Conservation (phyloP, 805 yeast genomes). For the Clavispora asparagi region DNA sequence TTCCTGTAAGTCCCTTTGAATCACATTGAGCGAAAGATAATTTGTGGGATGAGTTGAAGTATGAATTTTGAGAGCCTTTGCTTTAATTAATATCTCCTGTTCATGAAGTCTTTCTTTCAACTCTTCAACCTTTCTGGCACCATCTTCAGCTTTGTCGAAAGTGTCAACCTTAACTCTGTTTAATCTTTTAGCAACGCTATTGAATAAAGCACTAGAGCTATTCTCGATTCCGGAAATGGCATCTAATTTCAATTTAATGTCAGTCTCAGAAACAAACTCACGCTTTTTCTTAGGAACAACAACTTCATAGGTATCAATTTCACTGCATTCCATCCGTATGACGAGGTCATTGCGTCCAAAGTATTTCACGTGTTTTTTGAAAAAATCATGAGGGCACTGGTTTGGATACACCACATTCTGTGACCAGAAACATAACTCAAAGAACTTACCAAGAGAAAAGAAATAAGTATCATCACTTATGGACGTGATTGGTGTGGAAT, state of each 20-base stretch:
- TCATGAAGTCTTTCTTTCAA: constrained; percentile 47
- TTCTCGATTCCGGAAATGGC: constrained; percentile 48
- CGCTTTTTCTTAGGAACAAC: constrained; percentile 70
- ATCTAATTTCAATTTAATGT: constrained; percentile 63
- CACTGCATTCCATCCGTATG: constrained; percentile 71
- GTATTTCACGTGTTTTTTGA: constrained; percentile 75
- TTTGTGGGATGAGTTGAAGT: constrained; percentile 53
- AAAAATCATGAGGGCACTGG: constrained; percentile 71
- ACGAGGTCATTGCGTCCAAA: constrained; percentile 78
- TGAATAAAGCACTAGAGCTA: constrained; percentile 59
- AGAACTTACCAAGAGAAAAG: constrained; percentile 87
- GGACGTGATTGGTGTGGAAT: constrained; percentile 68
- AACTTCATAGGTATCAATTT: constrained; percentile 72
- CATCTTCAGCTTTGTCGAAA: constrained; percentile 66
- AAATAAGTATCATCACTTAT: constrained; percentile 87
- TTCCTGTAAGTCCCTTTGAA: constrained; percentile 70
- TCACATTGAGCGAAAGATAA: constrained; percentile 64
- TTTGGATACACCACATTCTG: constrained; percentile 34
- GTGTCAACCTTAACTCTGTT: constrained; percentile 74
- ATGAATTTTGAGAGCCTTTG: constrained; percentile 49
- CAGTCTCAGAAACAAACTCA: constrained; percentile 67
- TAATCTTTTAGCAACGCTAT: constrained; percentile 64
- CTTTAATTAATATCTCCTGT: constrained; percentile 45
- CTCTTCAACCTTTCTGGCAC: constrained; percentile 51
- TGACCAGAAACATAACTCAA: constrained; percentile 80